phyloP scores from a whole-genome alignment of 768 basidiomycete genomes.

The Lactifluus volemus region DNA sequence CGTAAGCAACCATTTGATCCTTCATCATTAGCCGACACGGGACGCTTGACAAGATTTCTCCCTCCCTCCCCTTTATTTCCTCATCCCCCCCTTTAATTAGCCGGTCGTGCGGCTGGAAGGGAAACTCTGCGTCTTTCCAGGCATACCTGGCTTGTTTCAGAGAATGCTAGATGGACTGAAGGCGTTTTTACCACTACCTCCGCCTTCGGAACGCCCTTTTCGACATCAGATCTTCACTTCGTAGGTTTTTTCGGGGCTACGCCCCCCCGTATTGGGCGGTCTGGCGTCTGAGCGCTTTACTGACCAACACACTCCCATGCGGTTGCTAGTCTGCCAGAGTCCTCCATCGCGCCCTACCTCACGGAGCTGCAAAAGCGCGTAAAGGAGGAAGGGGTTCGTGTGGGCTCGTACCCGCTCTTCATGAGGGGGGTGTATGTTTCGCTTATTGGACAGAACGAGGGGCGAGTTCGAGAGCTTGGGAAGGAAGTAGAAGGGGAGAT shows the following conservation, averaged over 20 bases:
- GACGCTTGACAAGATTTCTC: constrained; percentile 9
- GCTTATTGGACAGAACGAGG: constrained; percentile 41
- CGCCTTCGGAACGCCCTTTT: constrained; percentile 59
- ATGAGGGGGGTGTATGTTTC: constrained; percentile 55
- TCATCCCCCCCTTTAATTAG: constrained; percentile 29
- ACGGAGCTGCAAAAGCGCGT: constrained; percentile 69
- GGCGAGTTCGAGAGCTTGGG: constrained; percentile 46
- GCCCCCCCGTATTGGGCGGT: background rate
- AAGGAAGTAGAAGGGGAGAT: constrained; percentile 54
- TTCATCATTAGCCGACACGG: background rate
- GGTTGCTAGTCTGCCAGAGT: constrained; percentile 55
- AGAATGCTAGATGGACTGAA: constrained; percentile 68
- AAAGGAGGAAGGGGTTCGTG: constrained; percentile 64
- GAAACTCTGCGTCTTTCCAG: constrained; percentile 87
- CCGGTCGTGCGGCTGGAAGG: constrained; percentile 81
- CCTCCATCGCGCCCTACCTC: constrained; percentile 80
- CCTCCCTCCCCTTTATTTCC: background rate
- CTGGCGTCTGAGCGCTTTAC: background rate
- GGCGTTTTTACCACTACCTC: constrained; percentile 73
- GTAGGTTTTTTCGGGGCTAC: constrained; percentile 32
- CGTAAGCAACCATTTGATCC: constrained; percentile 33
- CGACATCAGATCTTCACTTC: constrained; percentile 79
- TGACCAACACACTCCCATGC: background rate
- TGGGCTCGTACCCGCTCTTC: constrained; percentile 69
- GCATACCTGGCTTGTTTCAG: constrained; percentile 79